Conservation (phyloP, 768 basidiomycete species). For the Udeniomyces megalosporus region DNA sequence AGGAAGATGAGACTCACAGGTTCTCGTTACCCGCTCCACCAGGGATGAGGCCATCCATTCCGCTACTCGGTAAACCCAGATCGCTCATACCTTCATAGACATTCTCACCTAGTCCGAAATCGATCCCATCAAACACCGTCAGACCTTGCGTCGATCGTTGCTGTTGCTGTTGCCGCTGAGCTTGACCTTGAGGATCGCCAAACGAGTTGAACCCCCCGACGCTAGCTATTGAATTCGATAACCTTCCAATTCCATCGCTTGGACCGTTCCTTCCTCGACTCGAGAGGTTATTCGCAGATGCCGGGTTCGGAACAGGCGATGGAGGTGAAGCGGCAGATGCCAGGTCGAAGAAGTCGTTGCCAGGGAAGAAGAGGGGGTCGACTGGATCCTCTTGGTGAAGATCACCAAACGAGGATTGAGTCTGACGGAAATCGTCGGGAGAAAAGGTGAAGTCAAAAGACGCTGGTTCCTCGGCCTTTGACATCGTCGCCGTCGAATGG, state of each 20-base stretch:
- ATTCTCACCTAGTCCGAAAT: too few species aligned
- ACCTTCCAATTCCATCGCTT: background rate
- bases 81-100: background rate
- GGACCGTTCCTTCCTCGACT: background rate
- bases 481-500: background rate
- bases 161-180: background rate
- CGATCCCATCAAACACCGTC: background rate
- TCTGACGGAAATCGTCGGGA: background rate
- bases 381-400: constrained; percentile 17
- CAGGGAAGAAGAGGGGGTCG: constrained; percentile 27
- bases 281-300: background rate
- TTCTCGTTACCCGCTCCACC: constrained; percentile 8
- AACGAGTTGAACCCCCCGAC: constrained; percentile 13
- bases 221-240: background rate
- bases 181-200: background rate
- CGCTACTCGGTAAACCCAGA: constrained; percentile 9
- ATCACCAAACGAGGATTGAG: constrained; percentile 15
- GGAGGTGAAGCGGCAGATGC: constrained; percentile 21
- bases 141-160: background rate
- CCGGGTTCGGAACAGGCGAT: background rate
- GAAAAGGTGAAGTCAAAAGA: background rate
- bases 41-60: constrained; percentile 12
- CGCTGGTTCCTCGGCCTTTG: background rate
- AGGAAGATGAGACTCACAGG: constrained; percentile 1
- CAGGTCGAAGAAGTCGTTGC: constrained; percentile 27